Percentiles rank a stretch among this genome's conserved stretches.
phyloP scores from a whole-genome alignment of 2,329 filamentous ascomycete genomes.

The Fusarium sp. region DNA sequence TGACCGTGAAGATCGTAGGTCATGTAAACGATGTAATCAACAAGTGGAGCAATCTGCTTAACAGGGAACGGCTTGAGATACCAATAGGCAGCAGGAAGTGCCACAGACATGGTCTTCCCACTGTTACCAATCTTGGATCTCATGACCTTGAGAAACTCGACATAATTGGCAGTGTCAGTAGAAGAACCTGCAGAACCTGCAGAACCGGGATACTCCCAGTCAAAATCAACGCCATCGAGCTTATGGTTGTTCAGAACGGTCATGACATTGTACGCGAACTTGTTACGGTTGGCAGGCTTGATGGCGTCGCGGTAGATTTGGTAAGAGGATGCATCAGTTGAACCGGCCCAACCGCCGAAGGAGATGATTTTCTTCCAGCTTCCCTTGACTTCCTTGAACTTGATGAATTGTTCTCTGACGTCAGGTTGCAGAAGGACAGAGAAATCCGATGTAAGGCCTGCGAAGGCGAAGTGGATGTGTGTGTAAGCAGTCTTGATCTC shows the following conservation, averaged over 20 bases:
- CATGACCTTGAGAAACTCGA: conserved; percentile 49
- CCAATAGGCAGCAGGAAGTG: conserved; percentile 54
- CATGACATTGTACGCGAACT: conserved; percentile 51
- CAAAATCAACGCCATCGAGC: conserved; percentile 58
- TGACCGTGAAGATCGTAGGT: conserved; percentile 53
- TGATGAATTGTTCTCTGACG: conserved; percentile 44
- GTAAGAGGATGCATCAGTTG: conserved; percentile 42
- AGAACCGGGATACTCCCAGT: conserved; percentile 60
- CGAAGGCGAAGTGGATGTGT: conserved; percentile 51
- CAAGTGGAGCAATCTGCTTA: conserved; percentile 43
- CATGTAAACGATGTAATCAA: conserved; percentile 54
- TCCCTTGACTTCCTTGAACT: conserved; percentile 45
- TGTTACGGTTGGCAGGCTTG: conserved; percentile 51
- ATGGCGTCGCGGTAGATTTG: conserved; percentile 47
- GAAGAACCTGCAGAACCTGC: conserved; percentile 39
- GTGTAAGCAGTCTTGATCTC: conserved; percentile 41
- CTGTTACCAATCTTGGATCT: conserved; percentile 44
- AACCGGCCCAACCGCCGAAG: conserved; percentile 52
- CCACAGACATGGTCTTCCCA: conserved; percentile 51
- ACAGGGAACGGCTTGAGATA: conserved; percentile 53
- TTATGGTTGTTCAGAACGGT: conserved; percentile 54
- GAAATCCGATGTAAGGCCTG: conserved; percentile 37
- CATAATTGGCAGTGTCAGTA: conserved; percentile 51
- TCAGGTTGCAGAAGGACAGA: conserved; percentile 33
- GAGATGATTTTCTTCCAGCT: conserved; percentile 50